Percentiles rank a stretch among this genome's conserved stretches.
phyloP scores from a whole-genome alignment of 106 monocot genomes.

The Chionographis japonica region DNA sequence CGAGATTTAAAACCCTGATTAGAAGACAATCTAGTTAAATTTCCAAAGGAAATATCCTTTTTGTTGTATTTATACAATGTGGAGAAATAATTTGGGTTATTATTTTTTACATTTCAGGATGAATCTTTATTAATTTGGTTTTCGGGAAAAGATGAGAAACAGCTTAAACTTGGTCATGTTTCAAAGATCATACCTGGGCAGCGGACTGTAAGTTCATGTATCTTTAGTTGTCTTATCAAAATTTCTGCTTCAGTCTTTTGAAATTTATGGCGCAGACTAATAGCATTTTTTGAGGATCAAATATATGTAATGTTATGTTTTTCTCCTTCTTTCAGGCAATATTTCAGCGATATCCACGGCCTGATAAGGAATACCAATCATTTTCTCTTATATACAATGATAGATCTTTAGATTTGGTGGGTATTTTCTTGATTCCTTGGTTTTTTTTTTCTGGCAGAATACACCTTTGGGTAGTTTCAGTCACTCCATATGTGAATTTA shows the following conservation, averaged over 20 bases:
- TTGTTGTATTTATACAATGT: not conserved
- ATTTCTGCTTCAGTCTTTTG: not conserved
- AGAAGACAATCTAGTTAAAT: too few species aligned
- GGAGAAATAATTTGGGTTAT: not conserved
- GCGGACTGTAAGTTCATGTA: conserved; percentile 54
- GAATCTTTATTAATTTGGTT: conserved; percentile 61
- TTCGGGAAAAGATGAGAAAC: conserved; percentile 65
- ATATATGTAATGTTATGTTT: not conserved
- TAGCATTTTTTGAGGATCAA: too few species aligned
- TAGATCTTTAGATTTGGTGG: conserved; percentile 45
- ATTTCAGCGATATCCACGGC: conserved; percentile 49
- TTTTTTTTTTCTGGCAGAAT: not conserved
- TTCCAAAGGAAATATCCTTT: not conserved
- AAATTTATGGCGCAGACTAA: not conserved
- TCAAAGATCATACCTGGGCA: conserved; percentile 75
- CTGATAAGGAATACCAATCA: conserved; percentile 54
- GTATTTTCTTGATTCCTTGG: not conserved
- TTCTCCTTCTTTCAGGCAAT: conserved; percentile 25
- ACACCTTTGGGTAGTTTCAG: too few species aligned
- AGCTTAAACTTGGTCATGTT: conserved; percentile 50
- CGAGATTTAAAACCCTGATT: too few species aligned
- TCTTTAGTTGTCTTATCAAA: not conserved
- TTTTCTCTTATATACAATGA: conserved; percentile 49
- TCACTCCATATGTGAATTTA: too few species aligned
- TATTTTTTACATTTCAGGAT: conserved; percentile 35